Evolutionary conservation across 306 rosid species (phyloP), one percentile per base, ranked within the genome.

Genomic region (Vicia villosa): DNA sequence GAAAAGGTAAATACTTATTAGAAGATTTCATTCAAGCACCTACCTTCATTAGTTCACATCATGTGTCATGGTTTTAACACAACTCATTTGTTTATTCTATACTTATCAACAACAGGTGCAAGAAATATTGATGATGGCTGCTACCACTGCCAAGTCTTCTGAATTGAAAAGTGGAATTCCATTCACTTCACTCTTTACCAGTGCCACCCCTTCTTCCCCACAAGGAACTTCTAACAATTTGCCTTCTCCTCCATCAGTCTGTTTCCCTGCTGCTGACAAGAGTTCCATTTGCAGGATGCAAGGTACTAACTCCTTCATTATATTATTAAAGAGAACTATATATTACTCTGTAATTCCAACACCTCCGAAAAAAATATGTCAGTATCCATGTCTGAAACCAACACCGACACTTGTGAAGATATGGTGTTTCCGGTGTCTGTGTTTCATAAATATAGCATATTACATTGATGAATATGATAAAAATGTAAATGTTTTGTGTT

Each of bases 201-300:
- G 77, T 55, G 6, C 13, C 7, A 72, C 36, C 26, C 65, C 87
- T 9, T 55, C 85, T 76, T 77, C 84, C 22, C 77, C 79, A 36
- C 87, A 82, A 37, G 80, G 81, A 30, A 76, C 80, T 49, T 58
- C 86, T 54, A 63, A 52, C 49, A 77, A 75, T 37, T 14, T 82
- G 83, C 63, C 86, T 70, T 83, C 91, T 41, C 74, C 70, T 6
- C 56, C 62, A 5, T 77, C 86, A 10, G 83, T 80, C 43, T 80
- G 77, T 63, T 80, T 77, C 64, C 83, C 89, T 76, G 78, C 89
- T 78, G 80, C 78, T 42, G 81, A 81, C 72, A 76, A 89, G 66
- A 84, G 78, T 67, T 73, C 89, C 70, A 80, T 85, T 56, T 68
- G 84, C 81, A 84, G 85, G 84, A 51, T 89, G 74, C 87, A 85